phyloP scores from a whole-genome alignment of 208 protist species.

The Leishmania gerbilli region DNA sequence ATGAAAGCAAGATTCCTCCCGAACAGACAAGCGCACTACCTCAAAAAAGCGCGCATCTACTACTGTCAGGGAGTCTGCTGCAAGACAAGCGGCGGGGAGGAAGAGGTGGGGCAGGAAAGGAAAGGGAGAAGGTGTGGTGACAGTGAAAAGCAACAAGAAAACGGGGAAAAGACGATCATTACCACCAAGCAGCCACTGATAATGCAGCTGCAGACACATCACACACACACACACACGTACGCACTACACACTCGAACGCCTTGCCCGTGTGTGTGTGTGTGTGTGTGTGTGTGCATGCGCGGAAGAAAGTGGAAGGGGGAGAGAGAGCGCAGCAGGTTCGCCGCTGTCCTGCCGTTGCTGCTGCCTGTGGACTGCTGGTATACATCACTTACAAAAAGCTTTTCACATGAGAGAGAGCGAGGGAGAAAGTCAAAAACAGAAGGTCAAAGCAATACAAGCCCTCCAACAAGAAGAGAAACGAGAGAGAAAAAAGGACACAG shows the following conservation, averaged over 20 bases:
- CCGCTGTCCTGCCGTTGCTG: not conserved
- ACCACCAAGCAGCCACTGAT: not conserved
- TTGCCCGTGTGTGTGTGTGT: not conserved
- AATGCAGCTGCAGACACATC: not conserved
- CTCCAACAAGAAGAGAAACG: not conserved
- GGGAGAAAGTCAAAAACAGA: not conserved
- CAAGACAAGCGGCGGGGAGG: not conserved
- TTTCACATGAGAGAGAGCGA: conserved; percentile 5
- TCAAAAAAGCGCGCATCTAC: not conserved
- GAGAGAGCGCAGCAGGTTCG: not conserved
- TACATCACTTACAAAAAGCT: not conserved
- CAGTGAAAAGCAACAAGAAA: not conserved
- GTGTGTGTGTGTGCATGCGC: not conserved
- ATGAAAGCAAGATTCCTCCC: not conserved
- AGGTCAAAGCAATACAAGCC: not conserved
- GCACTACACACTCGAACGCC: not conserved
- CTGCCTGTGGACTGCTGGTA: not conserved
- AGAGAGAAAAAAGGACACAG: not conserved
- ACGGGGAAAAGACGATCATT: not conserved
- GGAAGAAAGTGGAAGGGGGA: not conserved
- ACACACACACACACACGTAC: not conserved
- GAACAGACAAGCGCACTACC: not conserved
- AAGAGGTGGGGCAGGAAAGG: not conserved
- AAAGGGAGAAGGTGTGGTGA: not conserved
- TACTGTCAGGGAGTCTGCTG: not conserved